Evolutionary conservation across 2,329 filamentous ascomycete species (phyloP).

Genomic region (Aspergillus tubingensis): DNA sequence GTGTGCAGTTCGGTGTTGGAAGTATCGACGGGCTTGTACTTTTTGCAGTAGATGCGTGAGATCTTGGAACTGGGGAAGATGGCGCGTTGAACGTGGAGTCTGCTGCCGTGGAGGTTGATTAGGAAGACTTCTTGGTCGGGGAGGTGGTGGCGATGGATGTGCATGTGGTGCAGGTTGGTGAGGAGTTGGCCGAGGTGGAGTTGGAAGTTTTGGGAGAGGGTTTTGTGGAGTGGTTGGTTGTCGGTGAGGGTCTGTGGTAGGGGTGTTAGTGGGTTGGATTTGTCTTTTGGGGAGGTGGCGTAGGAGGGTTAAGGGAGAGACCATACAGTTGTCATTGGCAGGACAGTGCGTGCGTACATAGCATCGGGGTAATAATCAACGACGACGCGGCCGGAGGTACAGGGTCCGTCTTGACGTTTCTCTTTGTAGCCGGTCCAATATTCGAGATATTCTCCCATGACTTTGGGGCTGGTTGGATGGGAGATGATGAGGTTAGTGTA

Average conservation of each 20-base stretch:
- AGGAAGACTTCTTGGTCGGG: slow-evolving; percentile 35
- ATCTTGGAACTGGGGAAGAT: slow-evolving; percentile 32
- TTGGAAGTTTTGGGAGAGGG: slow-evolving; percentile 29
- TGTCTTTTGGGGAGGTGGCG: background rate
- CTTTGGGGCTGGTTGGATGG: slow-evolving; percentile 16
- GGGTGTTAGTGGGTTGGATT: background rate
- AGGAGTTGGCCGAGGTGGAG: slow-evolving; percentile 29
- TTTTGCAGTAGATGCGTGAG: slow-evolving; percentile 26
- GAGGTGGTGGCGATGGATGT: slow-evolving; percentile 24
- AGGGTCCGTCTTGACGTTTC: slow-evolving; percentile 25
- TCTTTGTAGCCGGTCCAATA: slow-evolving; percentile 31
- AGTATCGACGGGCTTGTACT: slow-evolving; percentile 13
- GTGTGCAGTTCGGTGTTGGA: background rate
- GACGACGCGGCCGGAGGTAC: slow-evolving; percentile 21
- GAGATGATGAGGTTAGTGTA: background rate
- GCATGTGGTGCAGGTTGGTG: slow-evolving; percentile 21
- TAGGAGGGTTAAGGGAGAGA: too few species aligned
- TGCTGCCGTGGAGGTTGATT: slow-evolving; percentile 30
- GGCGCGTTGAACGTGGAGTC: slow-evolving; percentile 31
- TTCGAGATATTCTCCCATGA: slow-evolving; percentile 19
- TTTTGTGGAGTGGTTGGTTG: slow-evolving; percentile 15
- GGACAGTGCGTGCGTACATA: slow-evolving; percentile 6
- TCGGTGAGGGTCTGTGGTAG: slow-evolving; percentile 22
- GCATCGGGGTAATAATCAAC: slow-evolving; percentile 20
- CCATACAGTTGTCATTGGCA: slow-evolving; percentile 27